Conservation (phyloP, 192 early-diverging fungal genomes). For the Pecoramyces ruminantium region DNA sequence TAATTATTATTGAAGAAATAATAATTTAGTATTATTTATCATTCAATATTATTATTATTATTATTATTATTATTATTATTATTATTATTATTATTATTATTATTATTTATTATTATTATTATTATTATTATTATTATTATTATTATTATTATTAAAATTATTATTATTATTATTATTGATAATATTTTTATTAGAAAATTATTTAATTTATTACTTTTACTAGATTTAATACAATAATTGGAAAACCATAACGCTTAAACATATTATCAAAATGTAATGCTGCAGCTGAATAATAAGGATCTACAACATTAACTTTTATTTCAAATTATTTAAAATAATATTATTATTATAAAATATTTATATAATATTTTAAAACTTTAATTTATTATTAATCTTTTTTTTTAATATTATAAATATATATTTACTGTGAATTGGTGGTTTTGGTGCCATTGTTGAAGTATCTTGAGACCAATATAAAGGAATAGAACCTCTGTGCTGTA, state of each 20-base stretch:
- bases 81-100: too few relatives aligned
- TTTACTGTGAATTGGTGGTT: conserved; percentile 69
- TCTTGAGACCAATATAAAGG: conserved; percentile 94
- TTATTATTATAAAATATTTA: not conserved
- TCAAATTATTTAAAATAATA: not conserved
- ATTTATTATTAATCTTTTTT: not conserved
- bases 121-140: too few relatives aligned
- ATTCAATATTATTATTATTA: too few relatives aligned
- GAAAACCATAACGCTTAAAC: conserved; percentile 78
- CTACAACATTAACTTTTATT: conserved; percentile 54
- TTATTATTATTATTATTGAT: too few relatives aligned
- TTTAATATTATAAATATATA: not conserved
- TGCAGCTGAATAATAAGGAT: conserved; percentile 85
- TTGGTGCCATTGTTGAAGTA: conserved; percentile 74
- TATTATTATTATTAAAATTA: too few relatives aligned
- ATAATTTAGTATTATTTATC: too few relatives aligned
- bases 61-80: too few relatives aligned
- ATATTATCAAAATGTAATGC: conserved; percentile 86
- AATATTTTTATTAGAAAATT: too few relatives aligned
- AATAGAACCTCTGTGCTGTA: conserved; percentile 95
- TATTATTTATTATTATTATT: too few relatives aligned
- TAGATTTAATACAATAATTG: conserved; percentile 82
- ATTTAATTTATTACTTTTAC: too few relatives aligned
- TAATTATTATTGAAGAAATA: not conserved
- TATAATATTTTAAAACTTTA: not conserved